These are phyloP conservation scores for Neurospora sp. DNA, from an alignment of 495 filamentous ascomycete species.

Conservation along the genomic window DNA sequence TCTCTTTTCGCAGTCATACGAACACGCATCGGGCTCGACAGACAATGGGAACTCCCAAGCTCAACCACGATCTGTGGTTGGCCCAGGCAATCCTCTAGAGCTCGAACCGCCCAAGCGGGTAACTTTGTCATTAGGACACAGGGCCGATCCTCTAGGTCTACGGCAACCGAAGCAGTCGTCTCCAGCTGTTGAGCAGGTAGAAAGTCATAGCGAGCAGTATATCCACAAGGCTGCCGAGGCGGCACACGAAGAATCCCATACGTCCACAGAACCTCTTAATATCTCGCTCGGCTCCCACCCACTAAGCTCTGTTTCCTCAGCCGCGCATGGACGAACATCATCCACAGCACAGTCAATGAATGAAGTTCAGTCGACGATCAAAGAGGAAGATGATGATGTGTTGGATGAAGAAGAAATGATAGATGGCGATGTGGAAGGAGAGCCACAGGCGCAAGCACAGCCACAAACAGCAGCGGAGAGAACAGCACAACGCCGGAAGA, in stretches of 20 bases:
- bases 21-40: constrained; percentile 32
- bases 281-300: constrained; percentile 32
- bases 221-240: constrained; percentile 29
- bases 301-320: constrained; percentile 27
- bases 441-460: constrained; percentile 32
- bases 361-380: constrained; percentile 34
- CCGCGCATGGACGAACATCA: background rate
- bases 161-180: constrained; percentile 34
- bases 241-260: constrained; percentile 34
- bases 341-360: constrained; percentile 26
- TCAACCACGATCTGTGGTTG: constrained; percentile 31
- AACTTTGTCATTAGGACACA: constrained; percentile 28
- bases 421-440: constrained; percentile 35
- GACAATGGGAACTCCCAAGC: constrained; percentile 33
- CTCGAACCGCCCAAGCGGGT: constrained; percentile 24
- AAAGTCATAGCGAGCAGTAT: constrained; percentile 28
- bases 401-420: constrained; percentile 41
- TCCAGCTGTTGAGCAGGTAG: constrained; percentile 30
- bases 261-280: constrained; percentile 30
- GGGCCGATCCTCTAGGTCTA: constrained; percentile 36
- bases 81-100: constrained; percentile 25
- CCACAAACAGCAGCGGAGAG: constrained; percentile 59
- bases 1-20: constrained; percentile 39
- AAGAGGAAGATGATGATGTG: constrained; percentile 48
- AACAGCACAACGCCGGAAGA: constrained; percentile 77